Evolutionary conservation across 1,284 basidiomycete genomes (phyloP).

Genomic region (Moesziomyces parantarcticus): DNA sequence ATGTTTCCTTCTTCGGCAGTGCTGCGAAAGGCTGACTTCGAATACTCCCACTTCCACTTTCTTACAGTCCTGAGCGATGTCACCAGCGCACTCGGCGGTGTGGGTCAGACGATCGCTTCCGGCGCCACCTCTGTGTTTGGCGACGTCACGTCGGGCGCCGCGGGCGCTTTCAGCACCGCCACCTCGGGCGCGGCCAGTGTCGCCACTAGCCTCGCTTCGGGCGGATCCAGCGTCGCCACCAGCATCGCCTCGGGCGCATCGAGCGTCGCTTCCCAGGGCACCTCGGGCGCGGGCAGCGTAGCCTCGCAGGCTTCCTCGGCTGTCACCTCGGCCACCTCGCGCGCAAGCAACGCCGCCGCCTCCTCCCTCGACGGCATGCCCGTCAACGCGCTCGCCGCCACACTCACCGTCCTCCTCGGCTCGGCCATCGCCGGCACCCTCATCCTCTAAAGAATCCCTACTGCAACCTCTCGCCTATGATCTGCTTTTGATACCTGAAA

Average conservation of each 20-base stretch:
- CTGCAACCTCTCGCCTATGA: no score
- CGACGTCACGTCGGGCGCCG: slow-evolving; percentile 8
- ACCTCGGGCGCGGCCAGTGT: slow-evolving; percentile 2
- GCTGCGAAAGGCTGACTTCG: not conserved
- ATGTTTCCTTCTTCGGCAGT: not conserved
- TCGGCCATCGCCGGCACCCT: slow-evolving; percentile 25
- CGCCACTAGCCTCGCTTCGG: not conserved
- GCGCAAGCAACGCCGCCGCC: slow-evolving; percentile 1
- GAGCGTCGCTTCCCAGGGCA: not conserved
- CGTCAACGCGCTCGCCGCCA: slow-evolving; percentile 1
- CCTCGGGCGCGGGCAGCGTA: not conserved
- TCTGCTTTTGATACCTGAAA: not conserved
- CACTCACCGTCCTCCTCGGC: slow-evolving; percentile 15
- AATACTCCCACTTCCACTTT: not conserved
- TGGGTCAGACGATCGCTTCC: slow-evolving; percentile 3
- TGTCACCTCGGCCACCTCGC: not conserved
- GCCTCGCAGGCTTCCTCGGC: not conserved
- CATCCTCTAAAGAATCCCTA: slow-evolving; percentile 9
- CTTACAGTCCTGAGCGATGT: slow-evolving; percentile 10
- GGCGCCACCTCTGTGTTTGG: slow-evolving; percentile 9
- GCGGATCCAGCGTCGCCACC: slow-evolving; percentile 9
- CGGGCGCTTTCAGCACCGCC: not conserved
- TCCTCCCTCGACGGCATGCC: slow-evolving; percentile 5
- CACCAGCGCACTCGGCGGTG: slow-evolving; percentile 13
- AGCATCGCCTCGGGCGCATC: slow-evolving; percentile 2